Evolutionary conservation across 2,329 filamentous ascomycete species (phyloP).

Genomic region (Clonostachys chloroleuca): DNA sequence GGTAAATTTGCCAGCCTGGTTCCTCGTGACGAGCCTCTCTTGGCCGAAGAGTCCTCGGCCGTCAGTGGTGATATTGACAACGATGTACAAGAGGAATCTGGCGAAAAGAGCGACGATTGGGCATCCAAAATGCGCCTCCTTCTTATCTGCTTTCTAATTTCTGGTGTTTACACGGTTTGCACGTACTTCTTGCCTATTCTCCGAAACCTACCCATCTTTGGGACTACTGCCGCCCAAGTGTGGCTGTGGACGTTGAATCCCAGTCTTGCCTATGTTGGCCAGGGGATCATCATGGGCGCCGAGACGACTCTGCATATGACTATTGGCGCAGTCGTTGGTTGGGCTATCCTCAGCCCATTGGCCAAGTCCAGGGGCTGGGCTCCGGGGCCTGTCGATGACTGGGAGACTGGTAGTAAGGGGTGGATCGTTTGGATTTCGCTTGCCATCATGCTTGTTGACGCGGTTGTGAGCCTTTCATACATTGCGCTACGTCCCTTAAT

Average conservation of each 20-base stretch:
- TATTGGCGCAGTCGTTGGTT: slow-evolving; percentile 81
- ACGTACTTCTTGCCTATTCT: slow-evolving; percentile 89
- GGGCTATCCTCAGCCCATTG: slow-evolving; percentile 85
- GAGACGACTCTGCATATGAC: slow-evolving; percentile 96
- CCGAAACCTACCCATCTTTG: slow-evolving; percentile 84
- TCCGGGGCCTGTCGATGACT: slow-evolving; percentile 78
- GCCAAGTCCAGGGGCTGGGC: slow-evolving; percentile 88
- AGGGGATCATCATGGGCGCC: slow-evolving; percentile 98
- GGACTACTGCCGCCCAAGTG: slow-evolving; percentile 62
- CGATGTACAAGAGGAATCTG: slow-evolving; percentile 24
- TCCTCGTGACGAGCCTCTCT: slow-evolving; percentile 15
- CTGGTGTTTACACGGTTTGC: slow-evolving; percentile 67
- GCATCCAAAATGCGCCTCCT: slow-evolving; percentile 48
- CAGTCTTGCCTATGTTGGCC: slow-evolving; percentile 93
- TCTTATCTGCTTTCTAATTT: slow-evolving; percentile 51
- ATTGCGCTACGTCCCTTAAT: slow-evolving; percentile 61
- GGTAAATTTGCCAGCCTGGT: slow-evolving; percentile 38
- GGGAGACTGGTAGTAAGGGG: slow-evolving; percentile 90
- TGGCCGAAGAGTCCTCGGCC: not conserved
- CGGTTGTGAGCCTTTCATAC: slow-evolving; percentile 81
- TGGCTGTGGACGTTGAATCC: slow-evolving; percentile 98
- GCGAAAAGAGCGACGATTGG: slow-evolving; percentile 23
- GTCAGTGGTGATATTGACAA: slow-evolving; percentile 13
- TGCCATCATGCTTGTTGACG: slow-evolving; percentile 94
- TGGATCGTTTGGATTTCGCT: slow-evolving; percentile 98